Evolutionary conservation across 2,329 filamentous ascomycete species (phyloP).

Genomic region (Lecanicillium sp.): DNA sequence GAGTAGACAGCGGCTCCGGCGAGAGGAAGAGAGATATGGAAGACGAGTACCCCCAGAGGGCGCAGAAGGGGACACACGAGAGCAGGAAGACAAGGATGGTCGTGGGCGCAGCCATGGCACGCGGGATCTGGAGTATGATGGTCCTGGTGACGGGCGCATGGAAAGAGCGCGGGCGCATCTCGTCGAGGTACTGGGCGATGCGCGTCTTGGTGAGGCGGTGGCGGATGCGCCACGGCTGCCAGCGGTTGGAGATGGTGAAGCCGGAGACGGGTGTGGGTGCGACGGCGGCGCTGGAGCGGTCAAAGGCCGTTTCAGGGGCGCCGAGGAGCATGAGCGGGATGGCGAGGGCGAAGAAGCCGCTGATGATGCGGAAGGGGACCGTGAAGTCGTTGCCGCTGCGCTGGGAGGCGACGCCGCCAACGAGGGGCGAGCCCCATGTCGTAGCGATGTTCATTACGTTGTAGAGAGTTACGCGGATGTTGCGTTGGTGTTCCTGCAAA

Average conservation of each 20-base stretch:
- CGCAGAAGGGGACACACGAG: constrained; percentile 35
- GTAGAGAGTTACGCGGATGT: constrained; percentile 35
- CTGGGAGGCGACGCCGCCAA: constrained; percentile 42
- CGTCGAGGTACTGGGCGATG: constrained; percentile 27
- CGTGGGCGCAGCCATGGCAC: constrained; percentile 42
- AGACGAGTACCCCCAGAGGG: constrained; percentile 38
- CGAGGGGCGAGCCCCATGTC: constrained; percentile 46
- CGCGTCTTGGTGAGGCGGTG: constrained; percentile 23
- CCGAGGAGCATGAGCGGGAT: constrained; percentile 39
- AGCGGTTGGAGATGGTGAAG: constrained; percentile 10
- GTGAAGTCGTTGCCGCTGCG: constrained; percentile 31
- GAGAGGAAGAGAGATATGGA: constrained; percentile 41
- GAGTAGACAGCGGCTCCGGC: constrained; percentile 33
- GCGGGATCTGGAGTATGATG: constrained; percentile 35
- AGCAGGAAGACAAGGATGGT: constrained; percentile 37
- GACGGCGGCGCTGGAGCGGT: constrained; percentile 25
- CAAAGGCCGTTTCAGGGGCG: constrained; percentile 45
- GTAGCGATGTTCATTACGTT: constrained; percentile 35
- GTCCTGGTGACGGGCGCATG: constrained; percentile 18
- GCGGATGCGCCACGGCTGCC: constrained; percentile 17
- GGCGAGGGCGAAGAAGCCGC: constrained; percentile 37
- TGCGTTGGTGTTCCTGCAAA: constrained; percentile 44
- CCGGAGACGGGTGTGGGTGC: constrained; percentile 12
- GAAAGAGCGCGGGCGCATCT: constrained; percentile 32
- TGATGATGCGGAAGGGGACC: constrained; percentile 44